Evolutionary conservation across 2,329 filamentous ascomycete genomes (phyloP).

Genomic region (Exophiala mesophila): DNA sequence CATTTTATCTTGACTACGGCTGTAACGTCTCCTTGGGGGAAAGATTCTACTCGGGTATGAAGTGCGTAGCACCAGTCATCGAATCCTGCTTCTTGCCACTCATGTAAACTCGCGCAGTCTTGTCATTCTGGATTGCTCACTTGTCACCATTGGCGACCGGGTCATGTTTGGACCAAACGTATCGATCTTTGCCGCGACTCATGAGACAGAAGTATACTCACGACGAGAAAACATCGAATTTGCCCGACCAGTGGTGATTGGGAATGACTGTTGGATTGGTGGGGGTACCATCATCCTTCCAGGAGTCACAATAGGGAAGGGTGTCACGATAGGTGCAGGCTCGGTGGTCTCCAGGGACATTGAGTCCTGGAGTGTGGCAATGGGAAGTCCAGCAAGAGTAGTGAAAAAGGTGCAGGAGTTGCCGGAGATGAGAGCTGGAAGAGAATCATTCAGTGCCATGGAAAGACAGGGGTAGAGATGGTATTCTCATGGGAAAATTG

Average conservation of each 20-base stretch:
- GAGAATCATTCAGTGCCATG: neutral
- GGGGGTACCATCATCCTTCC: conserved; percentile 43
- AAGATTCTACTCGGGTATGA: conserved; percentile 55
- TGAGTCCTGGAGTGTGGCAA: conserved; percentile 35
- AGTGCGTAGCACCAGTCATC: too few species aligned
- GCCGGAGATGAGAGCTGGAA: neutral
- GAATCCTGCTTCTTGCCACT: too few species aligned
- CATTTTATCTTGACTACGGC: conserved; percentile 61
- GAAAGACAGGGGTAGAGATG: neutral
- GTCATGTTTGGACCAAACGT: conserved; percentile 52
- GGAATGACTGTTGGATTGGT: conserved; percentile 47
- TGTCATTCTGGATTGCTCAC: conserved; percentile 46
- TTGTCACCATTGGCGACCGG: conserved; percentile 50
- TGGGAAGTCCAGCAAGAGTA: conserved; percentile 36
- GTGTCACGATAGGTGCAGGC: conserved; percentile 38
- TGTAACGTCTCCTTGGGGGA: conserved; percentile 60
- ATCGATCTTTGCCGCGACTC: conserved; percentile 49
- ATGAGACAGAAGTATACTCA: conserved; percentile 47
- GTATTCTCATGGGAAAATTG: too few species aligned
- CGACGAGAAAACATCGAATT: conserved; percentile 48
- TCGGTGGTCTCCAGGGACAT: conserved; percentile 39
- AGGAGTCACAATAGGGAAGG: conserved; percentile 39
- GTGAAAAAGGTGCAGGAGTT: conserved; percentile 23
- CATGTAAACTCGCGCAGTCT: too few species aligned
- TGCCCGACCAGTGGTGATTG: conserved; percentile 45